phyloP scores from a whole-genome alignment of 495 filamentous ascomycete genomes.

The Podospora pseudopauciseta region DNA sequence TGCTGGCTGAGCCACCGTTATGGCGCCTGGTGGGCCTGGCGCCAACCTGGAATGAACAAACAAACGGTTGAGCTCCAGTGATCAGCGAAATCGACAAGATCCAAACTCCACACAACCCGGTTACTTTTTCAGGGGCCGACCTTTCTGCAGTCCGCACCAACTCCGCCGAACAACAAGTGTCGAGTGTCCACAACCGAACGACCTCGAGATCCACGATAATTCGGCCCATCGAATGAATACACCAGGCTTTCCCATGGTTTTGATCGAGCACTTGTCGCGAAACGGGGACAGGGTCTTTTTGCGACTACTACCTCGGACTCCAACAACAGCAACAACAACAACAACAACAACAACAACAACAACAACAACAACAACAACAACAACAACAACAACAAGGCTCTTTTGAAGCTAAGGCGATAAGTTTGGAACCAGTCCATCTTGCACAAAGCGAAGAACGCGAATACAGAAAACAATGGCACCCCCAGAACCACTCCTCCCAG shows the following conservation, averaged over 20 bases:
- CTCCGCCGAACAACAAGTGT: neutral
- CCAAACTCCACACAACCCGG: neutral
- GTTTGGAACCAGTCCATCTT: neutral
- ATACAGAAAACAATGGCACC: slow-evolving; percentile 24
- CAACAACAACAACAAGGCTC: neutral
- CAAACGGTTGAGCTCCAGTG: neutral
- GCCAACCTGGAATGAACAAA: neutral
- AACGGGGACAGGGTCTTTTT: neutral
- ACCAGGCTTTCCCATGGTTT: neutral
- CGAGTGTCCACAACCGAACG: no score
- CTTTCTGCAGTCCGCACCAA: neutral
- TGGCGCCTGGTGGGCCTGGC: neutral
- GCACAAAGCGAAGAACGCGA: neutral
- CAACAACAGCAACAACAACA: neutral
- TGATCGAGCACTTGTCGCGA: neutral
- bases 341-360: neutral
- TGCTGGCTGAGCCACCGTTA: neutral
- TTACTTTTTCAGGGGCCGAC: neutral
- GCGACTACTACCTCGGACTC: neutral
- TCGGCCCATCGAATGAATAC: neutral
- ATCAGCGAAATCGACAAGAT: neutral
- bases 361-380: neutral
- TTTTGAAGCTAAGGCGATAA: neutral
- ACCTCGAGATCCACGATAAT: neutral
- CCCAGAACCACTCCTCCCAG: slow-evolving; percentile 32